These are phyloP conservation scores for Trametes punicea DNA, from an alignment of 768 basidiomycete species.

Conservation along the genomic window DNA sequence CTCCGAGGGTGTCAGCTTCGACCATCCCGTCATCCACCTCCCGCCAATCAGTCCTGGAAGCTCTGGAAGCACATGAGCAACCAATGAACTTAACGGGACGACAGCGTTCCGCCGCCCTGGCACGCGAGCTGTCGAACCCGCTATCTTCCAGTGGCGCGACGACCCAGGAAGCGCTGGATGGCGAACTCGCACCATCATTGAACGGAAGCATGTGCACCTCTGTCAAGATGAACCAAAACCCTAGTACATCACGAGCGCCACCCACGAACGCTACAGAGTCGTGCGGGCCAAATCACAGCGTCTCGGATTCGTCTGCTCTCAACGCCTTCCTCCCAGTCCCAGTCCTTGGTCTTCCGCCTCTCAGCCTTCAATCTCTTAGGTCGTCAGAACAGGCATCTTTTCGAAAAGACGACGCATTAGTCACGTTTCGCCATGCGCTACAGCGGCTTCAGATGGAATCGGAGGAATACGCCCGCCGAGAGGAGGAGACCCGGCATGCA, in stretches of 20 bases:
- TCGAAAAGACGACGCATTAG: slow-evolving; percentile 21
- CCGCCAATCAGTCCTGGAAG: slow-evolving; percentile 22
- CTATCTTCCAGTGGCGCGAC: not conserved
- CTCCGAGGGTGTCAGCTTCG: not conserved
- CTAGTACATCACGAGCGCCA: not conserved
- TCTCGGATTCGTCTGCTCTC: not conserved
- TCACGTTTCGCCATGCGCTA: slow-evolving; percentile 17
- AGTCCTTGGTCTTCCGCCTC: not conserved
- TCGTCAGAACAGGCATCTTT: slow-evolving; percentile 3
- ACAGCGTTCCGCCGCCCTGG: not conserved
- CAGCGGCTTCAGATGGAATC: slow-evolving; percentile 18
- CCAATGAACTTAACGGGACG: not conserved
- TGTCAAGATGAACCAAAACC: not conserved
- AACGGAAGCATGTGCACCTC: too few relatives aligned
- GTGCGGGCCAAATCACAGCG: not conserved
- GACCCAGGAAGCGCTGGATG: too few relatives aligned
- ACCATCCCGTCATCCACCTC: not conserved
- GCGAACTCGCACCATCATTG: too few relatives aligned
- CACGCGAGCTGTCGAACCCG: not conserved
- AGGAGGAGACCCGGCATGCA: slow-evolving; percentile 25
- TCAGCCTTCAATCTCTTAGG: not conserved
- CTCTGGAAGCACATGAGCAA: not conserved
- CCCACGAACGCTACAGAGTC: not conserved
- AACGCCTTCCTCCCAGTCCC: not conserved
- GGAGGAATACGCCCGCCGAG: slow-evolving; percentile 27